These are phyloP conservation scores for Penicillium silybi DNA, from an alignment of 495 filamentous ascomycete genomes.

Conservation along the genomic window DNA sequence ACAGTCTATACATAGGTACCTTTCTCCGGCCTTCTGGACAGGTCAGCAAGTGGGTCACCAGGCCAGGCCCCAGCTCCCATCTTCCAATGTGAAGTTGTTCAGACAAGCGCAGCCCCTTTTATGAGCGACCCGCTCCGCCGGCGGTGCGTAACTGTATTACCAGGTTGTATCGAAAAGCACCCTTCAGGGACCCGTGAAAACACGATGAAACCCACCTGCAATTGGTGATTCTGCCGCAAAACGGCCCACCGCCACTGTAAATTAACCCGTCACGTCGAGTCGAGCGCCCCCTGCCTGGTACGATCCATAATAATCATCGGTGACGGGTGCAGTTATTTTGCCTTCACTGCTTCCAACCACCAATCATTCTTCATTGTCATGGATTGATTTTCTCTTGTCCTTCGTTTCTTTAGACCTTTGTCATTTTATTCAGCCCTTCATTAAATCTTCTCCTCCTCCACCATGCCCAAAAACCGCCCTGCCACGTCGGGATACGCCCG, in stretches of 20 bases:
- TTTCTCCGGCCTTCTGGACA: background rate
- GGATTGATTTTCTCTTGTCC: conserved; percentile 18
- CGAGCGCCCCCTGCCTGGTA: conserved; percentile 15
- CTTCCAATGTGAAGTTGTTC: background rate
- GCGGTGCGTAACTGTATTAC: conserved; percentile 27
- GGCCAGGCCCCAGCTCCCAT: background rate
- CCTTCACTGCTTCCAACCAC: conserved; percentile 5
- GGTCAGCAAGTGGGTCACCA: background rate
- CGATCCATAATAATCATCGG: conserved; percentile 20
- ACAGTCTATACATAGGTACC: background rate
- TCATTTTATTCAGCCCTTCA: conserved; percentile 11
- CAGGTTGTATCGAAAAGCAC: background rate
- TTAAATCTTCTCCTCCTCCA: conserved; percentile 21
- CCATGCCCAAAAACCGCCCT: conserved; percentile 57
- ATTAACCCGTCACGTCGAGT: conserved; percentile 8
- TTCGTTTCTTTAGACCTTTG: conserved; percentile 13
- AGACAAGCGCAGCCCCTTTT: conserved; percentile 16
- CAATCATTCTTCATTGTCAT: conserved; percentile 16
- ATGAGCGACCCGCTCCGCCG: conserved; percentile 8
- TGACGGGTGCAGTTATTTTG: conserved; percentile 23
- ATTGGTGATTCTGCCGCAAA: conserved; percentile 2
- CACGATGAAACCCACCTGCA: background rate
- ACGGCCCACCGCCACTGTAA: conserved; percentile 16
- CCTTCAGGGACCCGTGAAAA: background rate
- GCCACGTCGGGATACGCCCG: conserved; percentile 88